Evolutionary conservation across 352 stramenopile species (phyloP), one percentile per base, ranked within the genome.

Genomic region (Stramenopiles sp.): DNA sequence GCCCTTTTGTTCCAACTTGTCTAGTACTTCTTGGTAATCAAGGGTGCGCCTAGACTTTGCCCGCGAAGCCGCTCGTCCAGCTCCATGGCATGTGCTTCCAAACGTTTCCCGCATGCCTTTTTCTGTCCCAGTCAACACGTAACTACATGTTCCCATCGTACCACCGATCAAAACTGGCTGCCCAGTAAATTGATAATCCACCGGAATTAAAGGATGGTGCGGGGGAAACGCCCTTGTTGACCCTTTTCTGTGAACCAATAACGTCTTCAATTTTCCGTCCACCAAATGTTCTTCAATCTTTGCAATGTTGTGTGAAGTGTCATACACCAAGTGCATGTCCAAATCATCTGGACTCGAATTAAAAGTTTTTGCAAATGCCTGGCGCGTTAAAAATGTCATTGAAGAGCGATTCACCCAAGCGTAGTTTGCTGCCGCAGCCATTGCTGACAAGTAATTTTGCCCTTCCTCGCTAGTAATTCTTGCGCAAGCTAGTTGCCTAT

Each of bases 251-350:
- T 94, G 90, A 22, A 94, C 89, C 44, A 94, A 85, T 32, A 94
- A 83, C 44, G 85, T 92, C 82, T 89, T 91, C 8, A 85, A 67
- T 44, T 87, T 81, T 33, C 87, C 89, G 82, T 93, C 87, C n/a
- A 93, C 86, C 7, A 89, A 33, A 86, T 94, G 90, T 80, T 92
- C 83, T 80, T 90, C 87, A 8, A 89, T 84, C 84, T 94, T 94
- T 7, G 90, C 90, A 80, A 94, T 93, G 82, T 94, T 94, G 82
- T 94, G 90, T 32, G 85, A 90, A 7, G 92, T 89, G 83, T 94
- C 90, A 81, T 94, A 94, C 1, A 94, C 87, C 4, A 94, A 84
- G 82, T 93, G 87, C 90, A 94, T 94, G 80, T 94, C 90, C 67
- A 94, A 83, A 67, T 94, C 90, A 30, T 94, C 90, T 0, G 90